A percentile compares a stretch with the other conserved stretches of the same genome.
These are phyloP conservation scores for Sesbania bispinosa DNA, from an alignment of 306 rosid genomes.

Conservation along the genomic window DNA sequence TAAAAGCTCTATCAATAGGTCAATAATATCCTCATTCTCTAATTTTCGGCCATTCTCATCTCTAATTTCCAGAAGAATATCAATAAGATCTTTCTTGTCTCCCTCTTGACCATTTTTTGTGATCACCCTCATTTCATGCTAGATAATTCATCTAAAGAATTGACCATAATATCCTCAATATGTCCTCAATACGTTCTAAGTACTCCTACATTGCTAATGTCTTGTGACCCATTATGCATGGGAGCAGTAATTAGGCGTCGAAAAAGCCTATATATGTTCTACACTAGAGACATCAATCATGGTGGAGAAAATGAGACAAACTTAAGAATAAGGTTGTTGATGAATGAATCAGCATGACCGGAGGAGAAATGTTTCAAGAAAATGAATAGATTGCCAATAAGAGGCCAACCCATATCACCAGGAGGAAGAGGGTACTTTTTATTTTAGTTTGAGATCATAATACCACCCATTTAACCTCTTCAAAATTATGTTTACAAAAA, in stretches of 20 bases:
- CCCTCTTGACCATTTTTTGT: neutral
- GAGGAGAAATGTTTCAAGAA: neutral
- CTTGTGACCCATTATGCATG: constrained; percentile 3
- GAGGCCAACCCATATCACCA: neutral
- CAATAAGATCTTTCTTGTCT: neutral
- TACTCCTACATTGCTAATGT: neutral
- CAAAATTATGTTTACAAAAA: neutral
- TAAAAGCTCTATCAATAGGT: constrained; percentile 15
- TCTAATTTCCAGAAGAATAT: neutral
- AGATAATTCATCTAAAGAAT: constrained; percentile 20
- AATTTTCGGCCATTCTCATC: constrained; percentile 33
- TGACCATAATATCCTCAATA: too few relatives aligned
- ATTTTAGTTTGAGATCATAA: neutral
- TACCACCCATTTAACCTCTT: neutral
- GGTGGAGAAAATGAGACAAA: neutral
- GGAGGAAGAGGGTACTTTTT: neutral
- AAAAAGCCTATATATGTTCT: constrained; percentile 14
- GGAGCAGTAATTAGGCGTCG: constrained; percentile 19
- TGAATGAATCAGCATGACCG: neutral
- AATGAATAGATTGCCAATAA: neutral
- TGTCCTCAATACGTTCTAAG: constrained; percentile 17
- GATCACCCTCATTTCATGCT: neutral
- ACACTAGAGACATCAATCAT: too few relatives aligned
- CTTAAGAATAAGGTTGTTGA: neutral
- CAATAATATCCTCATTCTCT: constrained; percentile 47